Evolutionary conservation across 208 protist genomes (phyloP).

Genomic region (Paratrypanosoma confusum): DNA sequence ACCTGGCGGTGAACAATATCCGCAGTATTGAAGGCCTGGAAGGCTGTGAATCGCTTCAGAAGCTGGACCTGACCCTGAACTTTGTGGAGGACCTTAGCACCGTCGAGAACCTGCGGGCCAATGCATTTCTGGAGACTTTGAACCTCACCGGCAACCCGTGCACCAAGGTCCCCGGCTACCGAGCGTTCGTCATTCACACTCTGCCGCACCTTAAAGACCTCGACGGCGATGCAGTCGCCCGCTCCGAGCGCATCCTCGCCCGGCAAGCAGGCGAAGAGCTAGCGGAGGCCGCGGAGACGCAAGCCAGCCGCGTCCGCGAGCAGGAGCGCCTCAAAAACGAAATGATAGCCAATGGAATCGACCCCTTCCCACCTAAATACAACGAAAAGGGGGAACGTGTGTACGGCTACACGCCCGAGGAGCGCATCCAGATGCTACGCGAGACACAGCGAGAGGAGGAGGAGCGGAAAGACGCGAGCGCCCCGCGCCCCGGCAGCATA

Average conservation of each 20-base stretch:
- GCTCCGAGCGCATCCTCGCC: constrained; percentile 82
- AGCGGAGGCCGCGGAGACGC: constrained; percentile 26
- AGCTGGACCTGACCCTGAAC: constrained; percentile 96
- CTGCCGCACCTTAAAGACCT: constrained; percentile 88
- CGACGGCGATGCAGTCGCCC: constrained; percentile 80
- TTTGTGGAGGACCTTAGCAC: constrained; percentile 87
- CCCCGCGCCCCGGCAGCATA: constrained; percentile 33
- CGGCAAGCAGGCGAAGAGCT: constrained; percentile 66
- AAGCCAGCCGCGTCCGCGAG: constrained; percentile 38
- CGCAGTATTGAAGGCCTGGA: constrained; percentile 87
- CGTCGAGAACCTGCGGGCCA: constrained; percentile 65
- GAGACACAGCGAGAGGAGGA: constrained; percentile 68
- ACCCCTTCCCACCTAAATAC: constrained; percentile 64
- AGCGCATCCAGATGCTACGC: constrained; percentile 75
- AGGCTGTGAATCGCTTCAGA: constrained; percentile 88
- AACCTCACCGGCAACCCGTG: constrained; percentile 95
- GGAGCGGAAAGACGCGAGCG: constrained; percentile 13
- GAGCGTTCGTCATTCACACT: constrained; percentile 82
- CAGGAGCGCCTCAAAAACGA: constrained; percentile 58
- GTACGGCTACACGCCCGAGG: constrained; percentile 83
- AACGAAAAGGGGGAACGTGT: constrained; percentile 86
- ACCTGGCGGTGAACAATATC: constrained; percentile 96
- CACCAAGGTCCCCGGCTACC: constrained; percentile 80
- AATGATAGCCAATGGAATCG: constrained; percentile 55
- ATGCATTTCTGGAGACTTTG: constrained; percentile 77